A percentile compares a stretch with the other conserved stretches of the same genome.
Evolutionary conservation across 345 rosid genomes (phyloP).

Genomic region (Carallia pectinifolia): DNA sequence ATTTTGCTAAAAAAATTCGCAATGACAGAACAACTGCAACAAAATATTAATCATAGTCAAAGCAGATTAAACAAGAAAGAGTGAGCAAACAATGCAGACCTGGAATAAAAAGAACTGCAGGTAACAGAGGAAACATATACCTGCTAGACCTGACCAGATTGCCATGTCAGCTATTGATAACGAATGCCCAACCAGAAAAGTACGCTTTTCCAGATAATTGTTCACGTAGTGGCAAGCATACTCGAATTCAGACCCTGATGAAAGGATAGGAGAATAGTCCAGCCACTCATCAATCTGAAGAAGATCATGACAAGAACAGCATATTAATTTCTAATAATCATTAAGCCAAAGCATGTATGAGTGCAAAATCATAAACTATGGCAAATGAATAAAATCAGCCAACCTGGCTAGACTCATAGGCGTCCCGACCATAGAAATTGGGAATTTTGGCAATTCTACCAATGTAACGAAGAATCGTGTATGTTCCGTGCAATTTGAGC

Average conservation of each 20-base stretch:
- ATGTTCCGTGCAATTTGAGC: constrained; percentile 49
- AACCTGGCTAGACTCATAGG: constrained; percentile 61
- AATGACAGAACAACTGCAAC: too few species aligned
- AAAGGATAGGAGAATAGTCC: constrained; percentile 62
- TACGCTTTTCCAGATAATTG: constrained; percentile 44
- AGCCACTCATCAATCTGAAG: constrained; percentile 82
- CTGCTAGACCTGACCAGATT: constrained; percentile 84
- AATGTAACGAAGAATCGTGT: constrained; percentile 59
- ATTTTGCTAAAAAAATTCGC: too few species aligned
- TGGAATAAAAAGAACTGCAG: not conserved
- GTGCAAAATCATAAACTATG: not conserved
- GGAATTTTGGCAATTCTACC: constrained; percentile 50
- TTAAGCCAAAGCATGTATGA: not conserved
- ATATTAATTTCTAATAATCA: not conserved
- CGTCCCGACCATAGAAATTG: constrained; percentile 47
- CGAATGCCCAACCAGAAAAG: constrained; percentile 66
- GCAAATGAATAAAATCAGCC: not conserved
- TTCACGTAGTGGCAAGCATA: constrained; percentile 62
- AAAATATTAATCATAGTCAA: not conserved
- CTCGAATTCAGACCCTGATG: constrained; percentile 81
- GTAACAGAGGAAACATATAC: constrained; percentile 32
- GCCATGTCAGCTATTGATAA: constrained; percentile 83
- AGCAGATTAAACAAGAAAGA: not conserved
- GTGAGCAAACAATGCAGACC: not conserved
- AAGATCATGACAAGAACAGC: constrained; percentile 4